phyloP scores from a whole-genome alignment of 148 eudicot genomes.

The Spergularia bocconei region DNA sequence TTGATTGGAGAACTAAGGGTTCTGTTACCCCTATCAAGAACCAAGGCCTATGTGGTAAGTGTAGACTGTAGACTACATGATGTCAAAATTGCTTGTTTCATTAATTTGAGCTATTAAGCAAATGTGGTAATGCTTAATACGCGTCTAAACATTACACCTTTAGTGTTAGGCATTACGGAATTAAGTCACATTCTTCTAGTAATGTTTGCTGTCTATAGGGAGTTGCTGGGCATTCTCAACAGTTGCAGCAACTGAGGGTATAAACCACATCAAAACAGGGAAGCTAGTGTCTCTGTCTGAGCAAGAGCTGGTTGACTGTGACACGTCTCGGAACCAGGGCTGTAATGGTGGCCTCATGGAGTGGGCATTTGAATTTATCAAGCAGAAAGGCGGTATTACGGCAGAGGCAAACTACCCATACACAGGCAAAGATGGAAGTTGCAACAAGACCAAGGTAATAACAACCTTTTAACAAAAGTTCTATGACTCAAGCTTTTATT shows the following conservation, averaged over 20 bases:
- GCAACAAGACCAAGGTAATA: conserved; percentile 52
- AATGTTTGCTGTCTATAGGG: conserved; percentile 38
- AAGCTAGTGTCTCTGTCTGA: conserved; percentile 67
- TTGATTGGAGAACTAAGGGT: conserved; percentile 39
- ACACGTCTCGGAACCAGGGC: conserved; percentile 55
- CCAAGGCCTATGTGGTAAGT: conserved; percentile 36
- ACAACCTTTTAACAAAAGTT: background rate
- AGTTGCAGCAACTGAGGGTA: conserved; percentile 68
- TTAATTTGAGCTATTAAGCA: background rate
- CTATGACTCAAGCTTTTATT: background rate
- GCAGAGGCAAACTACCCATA: conserved; percentile 66
- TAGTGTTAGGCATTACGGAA: no score
- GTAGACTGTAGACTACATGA: no score
- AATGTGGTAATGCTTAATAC: no score
- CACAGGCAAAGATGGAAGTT: conserved; percentile 48
- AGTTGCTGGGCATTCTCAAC: conserved; percentile 97
- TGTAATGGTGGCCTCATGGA: conserved; percentile 88
- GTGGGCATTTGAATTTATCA: conserved; percentile 58
- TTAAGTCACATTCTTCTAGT: background rate
- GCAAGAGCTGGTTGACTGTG: conserved; percentile 87
- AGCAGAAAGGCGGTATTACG: conserved; percentile 68
- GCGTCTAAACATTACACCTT: no score
- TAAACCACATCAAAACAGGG: conserved; percentile 70
- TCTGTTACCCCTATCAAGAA: conserved; percentile 34
- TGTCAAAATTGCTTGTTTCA: background rate